Evolutionary conservation across 352 stramenopile genomes (phyloP).

Genomic region (Pythium myriotylum): DNA sequence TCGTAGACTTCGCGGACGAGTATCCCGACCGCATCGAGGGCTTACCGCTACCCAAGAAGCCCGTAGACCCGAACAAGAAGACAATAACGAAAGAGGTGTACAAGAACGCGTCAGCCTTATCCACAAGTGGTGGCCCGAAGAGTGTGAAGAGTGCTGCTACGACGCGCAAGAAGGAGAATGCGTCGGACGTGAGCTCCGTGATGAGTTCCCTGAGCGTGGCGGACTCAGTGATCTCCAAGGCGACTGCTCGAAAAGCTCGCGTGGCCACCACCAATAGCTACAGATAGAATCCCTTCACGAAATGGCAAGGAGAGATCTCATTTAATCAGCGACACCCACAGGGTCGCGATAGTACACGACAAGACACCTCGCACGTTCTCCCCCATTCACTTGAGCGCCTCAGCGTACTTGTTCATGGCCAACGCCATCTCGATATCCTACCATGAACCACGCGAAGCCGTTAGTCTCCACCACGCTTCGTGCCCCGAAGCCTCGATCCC

Average conservation of each 20-base stretch:
- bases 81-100: constrained; percentile 50
- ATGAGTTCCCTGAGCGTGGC: constrained; percentile 65
- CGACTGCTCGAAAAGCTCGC: constrained; percentile 63
- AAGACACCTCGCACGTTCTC: not conserved
- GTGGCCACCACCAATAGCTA: constrained; percentile 48
- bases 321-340: not conserved
- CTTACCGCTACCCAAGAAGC: constrained; percentile 52
- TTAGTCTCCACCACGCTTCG: not conserved
- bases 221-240: constrained; percentile 78
- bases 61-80: constrained; percentile 57
- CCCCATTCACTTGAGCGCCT: constrained; percentile 29
- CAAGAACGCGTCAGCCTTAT: constrained; percentile 47
- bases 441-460: not conserved
- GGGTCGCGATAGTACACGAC: not conserved
- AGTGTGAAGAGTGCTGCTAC: constrained; percentile 61
- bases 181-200: constrained; percentile 62
- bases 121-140: constrained; percentile 34
- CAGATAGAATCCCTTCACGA: constrained; percentile 32
- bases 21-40: constrained; percentile 73
- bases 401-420: constrained; percentile 75
- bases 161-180: constrained; percentile 45
- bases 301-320: not conserved
- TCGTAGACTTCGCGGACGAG: constrained; percentile 67
- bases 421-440: constrained; percentile 69
- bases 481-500: not conserved